Percentiles rank a stretch among this genome's conserved stretches.
phyloP scores from a whole-genome alignment of 805 yeast genomes.

The Schwanniomyces pseudopolymorphus region DNA sequence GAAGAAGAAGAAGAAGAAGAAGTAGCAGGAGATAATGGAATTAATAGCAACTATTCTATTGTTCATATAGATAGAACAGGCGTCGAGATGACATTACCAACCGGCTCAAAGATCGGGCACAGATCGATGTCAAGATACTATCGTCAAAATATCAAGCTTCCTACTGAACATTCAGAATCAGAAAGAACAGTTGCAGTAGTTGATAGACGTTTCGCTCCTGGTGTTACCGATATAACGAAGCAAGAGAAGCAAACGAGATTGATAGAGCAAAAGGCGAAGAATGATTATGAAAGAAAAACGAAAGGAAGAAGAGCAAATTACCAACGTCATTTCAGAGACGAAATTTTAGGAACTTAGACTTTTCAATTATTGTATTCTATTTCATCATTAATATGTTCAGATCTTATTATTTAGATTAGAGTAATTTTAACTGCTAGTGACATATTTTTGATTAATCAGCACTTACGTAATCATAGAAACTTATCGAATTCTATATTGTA shows the following conservation, averaged over 20 bases:
- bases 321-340: conserved; percentile 41
- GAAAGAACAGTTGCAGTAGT: conserved; percentile 74
- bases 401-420: background rate
- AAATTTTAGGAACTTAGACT: conserved; percentile 23
- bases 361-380: background rate
- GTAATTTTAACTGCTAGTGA: background rate
- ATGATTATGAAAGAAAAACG: conserved; percentile 21
- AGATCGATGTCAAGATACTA: conserved; percentile 70
- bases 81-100: conserved; percentile 67
- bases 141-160: conserved; percentile 52
- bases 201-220: conserved; percentile 54
- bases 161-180: conserved; percentile 49
- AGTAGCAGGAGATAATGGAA: conserved; percentile 15
- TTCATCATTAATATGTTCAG: background rate
- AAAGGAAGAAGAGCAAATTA: conserved; percentile 28
- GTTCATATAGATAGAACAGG: conserved; percentile 57
- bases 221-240: conserved; percentile 26
- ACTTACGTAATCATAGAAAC: conserved; percentile 12
- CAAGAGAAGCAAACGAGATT: conserved; percentile 32
- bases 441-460: background rate
- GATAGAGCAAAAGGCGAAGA: conserved; percentile 21
- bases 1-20: conserved; percentile 13
- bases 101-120: conserved; percentile 81
- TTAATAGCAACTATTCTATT: conserved; percentile 22
- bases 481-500: conserved; percentile 14